Conservation (phyloP, 768 basidiomycete species). For the Baorangia bicolor region DNA sequence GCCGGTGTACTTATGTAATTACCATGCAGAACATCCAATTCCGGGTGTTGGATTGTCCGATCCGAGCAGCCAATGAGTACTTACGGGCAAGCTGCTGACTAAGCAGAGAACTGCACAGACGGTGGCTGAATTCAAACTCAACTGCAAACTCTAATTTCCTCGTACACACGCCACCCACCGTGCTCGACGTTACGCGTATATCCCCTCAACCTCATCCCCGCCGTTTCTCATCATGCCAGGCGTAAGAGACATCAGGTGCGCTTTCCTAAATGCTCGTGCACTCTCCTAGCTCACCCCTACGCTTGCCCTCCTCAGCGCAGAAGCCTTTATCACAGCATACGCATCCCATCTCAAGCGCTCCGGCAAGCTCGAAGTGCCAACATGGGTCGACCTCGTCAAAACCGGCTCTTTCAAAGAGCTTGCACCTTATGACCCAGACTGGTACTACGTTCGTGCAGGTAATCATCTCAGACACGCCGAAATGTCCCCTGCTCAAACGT, state of each 20-base stretch:
- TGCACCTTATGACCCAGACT: conserved; percentile 98
- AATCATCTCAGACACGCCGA: conserved; percentile 30
- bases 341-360: conserved; percentile 96
- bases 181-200: conserved; percentile 43
- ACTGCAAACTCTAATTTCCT: conserved; percentile 31
- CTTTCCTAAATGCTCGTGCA: not conserved
- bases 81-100: conserved; percentile 37
- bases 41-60: no score
- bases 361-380: conserved; percentile 98
- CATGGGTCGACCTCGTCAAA: conserved; percentile 99
- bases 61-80: no score
- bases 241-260: conserved; percentile 77
- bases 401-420: conserved; percentile 97
- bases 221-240: conserved; percentile 62
- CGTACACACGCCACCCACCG: conserved; percentile 50
- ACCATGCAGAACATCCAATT: no score
- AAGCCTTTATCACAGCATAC: conserved; percentile 92
- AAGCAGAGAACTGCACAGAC: conserved; percentile 43
- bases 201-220: conserved; percentile 9
- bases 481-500: not conserved
- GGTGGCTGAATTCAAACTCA: conserved; percentile 38
- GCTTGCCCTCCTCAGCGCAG: conserved; percentile 57
- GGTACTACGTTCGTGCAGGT: conserved; percentile 99
- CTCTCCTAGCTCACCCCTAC: not conserved
- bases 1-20: no score